These are phyloP conservation scores for Passiflora organensis DNA, from an alignment of 345 rosid species.

Conservation along the genomic window DNA sequence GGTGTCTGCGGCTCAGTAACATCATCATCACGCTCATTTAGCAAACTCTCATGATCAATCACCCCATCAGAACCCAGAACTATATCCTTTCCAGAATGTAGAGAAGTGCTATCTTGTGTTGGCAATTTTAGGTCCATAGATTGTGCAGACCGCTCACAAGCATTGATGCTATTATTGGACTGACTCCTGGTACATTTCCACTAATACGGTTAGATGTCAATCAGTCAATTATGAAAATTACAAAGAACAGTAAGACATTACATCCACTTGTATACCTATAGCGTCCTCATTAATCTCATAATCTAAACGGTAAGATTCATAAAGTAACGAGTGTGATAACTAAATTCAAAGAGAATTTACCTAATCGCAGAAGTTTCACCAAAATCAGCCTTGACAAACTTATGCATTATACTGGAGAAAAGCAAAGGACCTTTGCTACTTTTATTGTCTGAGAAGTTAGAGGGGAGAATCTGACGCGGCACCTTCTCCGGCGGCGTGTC, in stretches of 20 bases:
- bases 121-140: conserved; percentile 10
- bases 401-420: conserved; percentile 79
- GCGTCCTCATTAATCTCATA: too few relatives aligned
- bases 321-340: too few relatives aligned
- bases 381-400: conserved; percentile 62
- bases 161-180: conserved; percentile 13
- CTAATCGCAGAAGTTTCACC: conserved; percentile 35
- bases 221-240: background rate
- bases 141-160: conserved; percentile 23
- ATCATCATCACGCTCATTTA: conserved; percentile 29
- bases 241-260: too few relatives aligned
- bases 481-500: conserved; percentile 95
- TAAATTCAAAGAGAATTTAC: conserved; percentile 24
- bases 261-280: too few relatives aligned
- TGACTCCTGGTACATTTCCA: conserved; percentile 45
- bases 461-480: conserved; percentile 62
- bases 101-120: conserved; percentile 16
- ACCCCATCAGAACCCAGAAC: conserved; percentile 16
- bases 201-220: background rate
- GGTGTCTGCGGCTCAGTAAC: conserved; percentile 74
- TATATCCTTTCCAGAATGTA: conserved; percentile 23
- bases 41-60: conserved; percentile 17
- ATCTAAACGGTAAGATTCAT: too few relatives aligned
- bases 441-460: conserved; percentile 23
- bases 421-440: conserved; percentile 42